Evolutionary conservation across 139 green algal species (phyloP).

Genomic region (Coelastrella sp.): DNA sequence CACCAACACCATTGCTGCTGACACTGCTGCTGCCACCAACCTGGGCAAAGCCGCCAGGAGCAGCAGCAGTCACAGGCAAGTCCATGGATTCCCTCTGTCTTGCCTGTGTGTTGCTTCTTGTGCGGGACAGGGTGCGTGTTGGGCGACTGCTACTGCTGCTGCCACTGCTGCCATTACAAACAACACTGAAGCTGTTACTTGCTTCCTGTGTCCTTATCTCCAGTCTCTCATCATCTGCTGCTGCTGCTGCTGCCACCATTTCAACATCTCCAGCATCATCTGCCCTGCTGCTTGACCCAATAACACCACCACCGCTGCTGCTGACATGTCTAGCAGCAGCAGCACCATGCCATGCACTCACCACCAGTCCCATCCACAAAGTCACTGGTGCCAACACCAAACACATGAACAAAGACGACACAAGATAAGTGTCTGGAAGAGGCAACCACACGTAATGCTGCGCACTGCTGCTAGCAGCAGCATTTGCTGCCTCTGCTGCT

Average conservation of each 20-base stretch:
- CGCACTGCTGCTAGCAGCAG: not conserved
- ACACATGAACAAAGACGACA: not conserved
- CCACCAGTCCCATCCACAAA: conserved; percentile 22
- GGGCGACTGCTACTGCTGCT: conserved; percentile 1
- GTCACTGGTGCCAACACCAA: not conserved
- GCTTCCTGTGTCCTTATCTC: not conserved
- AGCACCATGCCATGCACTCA: conserved; percentile 9
- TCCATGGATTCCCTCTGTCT: not conserved
- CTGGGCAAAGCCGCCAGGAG: not conserved
- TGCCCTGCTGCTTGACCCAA: not conserved
- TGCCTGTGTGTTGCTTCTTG: not conserved
- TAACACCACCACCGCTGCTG: conserved; percentile 18
- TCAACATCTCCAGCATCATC: not conserved
- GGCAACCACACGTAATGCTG: conserved; percentile 1
- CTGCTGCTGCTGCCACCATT: not conserved
- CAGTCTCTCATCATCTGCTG: not conserved
- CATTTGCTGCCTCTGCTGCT: not conserved
- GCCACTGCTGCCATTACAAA: not conserved
- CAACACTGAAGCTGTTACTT: no score
- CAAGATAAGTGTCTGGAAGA: not conserved
- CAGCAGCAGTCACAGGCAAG: not conserved
- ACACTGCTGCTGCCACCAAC: not conserved
- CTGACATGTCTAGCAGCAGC: not conserved
- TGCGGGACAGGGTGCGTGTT: not conserved
- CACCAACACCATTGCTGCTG: not conserved